A percentile compares a stretch with the other conserved stretches of the same genome.
Evolutionary conservation across 78 protist species (phyloP).

Genomic region (Polysphondylium violaceum): DNA sequence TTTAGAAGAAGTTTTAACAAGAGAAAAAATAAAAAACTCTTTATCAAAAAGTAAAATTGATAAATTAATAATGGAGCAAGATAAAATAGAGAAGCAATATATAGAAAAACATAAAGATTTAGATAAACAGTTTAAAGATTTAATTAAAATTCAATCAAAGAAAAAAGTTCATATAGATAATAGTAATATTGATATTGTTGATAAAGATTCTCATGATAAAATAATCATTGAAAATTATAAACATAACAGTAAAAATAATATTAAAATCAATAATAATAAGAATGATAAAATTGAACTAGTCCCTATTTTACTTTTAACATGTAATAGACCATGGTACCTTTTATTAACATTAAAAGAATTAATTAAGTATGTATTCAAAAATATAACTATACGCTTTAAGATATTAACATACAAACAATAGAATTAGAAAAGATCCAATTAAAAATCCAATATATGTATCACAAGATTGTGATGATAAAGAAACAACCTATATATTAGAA

Average conservation of each 20-base stretch:
- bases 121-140: too few relatives aligned
- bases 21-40: too few relatives aligned
- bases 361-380: background rate
- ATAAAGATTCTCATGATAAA: too few relatives aligned
- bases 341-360: background rate
- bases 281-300: background rate
- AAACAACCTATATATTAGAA: slow-evolving; percentile 4
- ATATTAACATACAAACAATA: background rate
- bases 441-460: slow-evolving; percentile 55
- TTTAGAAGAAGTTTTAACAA: too few relatives aligned
- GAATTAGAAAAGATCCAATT: background rate
- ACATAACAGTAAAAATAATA: background rate
- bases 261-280: background rate
- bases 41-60: too few relatives aligned
- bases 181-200: too few relatives aligned
- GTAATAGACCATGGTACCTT: slow-evolving; percentile 45
- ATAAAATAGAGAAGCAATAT: too few relatives aligned
- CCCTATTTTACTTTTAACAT: slow-evolving; percentile 50
- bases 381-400: background rate
- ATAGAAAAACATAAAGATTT: too few relatives aligned
- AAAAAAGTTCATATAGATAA: too few relatives aligned
- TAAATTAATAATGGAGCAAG: too few relatives aligned
- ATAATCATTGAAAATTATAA: too few relatives aligned
- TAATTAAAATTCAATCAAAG: too few relatives aligned
- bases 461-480: slow-evolving; percentile 63